phyloP scores from a whole-genome alignment of 2,329 filamentous ascomycete genomes.

The Hypoxylon sp. region DNA sequence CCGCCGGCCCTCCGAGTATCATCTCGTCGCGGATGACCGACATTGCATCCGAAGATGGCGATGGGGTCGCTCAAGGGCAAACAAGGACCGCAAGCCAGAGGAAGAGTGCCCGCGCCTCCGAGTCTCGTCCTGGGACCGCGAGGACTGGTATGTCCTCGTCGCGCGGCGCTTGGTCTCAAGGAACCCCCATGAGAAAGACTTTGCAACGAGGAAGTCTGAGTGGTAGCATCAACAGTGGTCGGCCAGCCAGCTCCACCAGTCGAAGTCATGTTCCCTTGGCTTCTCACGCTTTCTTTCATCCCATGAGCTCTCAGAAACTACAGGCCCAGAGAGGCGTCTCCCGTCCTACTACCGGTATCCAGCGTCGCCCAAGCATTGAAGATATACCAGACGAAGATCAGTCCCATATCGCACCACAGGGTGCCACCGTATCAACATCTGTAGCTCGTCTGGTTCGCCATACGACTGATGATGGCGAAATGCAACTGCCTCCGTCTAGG shows the following conservation, averaged over 20 bases:
- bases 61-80: slow-evolving; percentile 55
- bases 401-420: slow-evolving; percentile 69
- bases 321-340: slow-evolving; percentile 85
- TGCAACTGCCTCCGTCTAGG: slow-evolving; percentile 77
- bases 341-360: slow-evolving; percentile 61
- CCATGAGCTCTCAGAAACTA: slow-evolving; percentile 95
- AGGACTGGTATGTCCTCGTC: slow-evolving; percentile 66
- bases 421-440: slow-evolving; percentile 65
- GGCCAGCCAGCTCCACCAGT: slow-evolving; percentile 77
- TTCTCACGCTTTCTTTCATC: slow-evolving; percentile 92
- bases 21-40: slow-evolving; percentile 82
- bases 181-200: slow-evolving; percentile 69
- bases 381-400: slow-evolving; percentile 57
- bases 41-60: slow-evolving; percentile 71
- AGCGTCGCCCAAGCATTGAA: slow-evolving; percentile 55
- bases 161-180: slow-evolving; percentile 67
- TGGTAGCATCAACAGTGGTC: slow-evolving; percentile 60
- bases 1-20: slow-evolving; percentile 71
- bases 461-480: slow-evolving; percentile 63
- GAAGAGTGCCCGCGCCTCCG: slow-evolving; percentile 59
- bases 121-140: slow-evolving; percentile 70
- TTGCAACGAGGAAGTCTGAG: slow-evolving; percentile 61
- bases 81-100: slow-evolving; percentile 48
- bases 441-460: slow-evolving; percentile 55
- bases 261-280: slow-evolving; percentile 91